Percentiles rank a stretch among this genome's conserved stretches.
Evolutionary conservation across 805 yeast genomes (phyloP).

Genomic region (Saccharomycopsis selenospora): DNA sequence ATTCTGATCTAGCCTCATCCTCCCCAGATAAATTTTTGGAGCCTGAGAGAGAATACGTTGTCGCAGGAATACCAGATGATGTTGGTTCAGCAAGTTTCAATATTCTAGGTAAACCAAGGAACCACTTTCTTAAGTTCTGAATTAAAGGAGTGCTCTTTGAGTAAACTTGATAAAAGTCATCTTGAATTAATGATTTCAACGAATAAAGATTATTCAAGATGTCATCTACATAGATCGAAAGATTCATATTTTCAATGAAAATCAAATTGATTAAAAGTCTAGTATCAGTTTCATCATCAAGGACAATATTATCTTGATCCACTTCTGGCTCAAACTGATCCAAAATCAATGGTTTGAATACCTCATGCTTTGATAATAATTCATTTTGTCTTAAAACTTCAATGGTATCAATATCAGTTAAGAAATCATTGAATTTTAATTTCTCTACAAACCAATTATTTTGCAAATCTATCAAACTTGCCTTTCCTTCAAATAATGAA

Average conservation of each 20-base stretch:
- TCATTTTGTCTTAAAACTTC: conserved; percentile 13
- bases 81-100: conserved; percentile 6
- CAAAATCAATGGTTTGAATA: conserved; percentile 20
- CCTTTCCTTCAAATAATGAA: conserved; percentile 26
- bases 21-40: background rate
- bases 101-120: conserved; percentile 21
- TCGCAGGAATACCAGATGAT: background rate
- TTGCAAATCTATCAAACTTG: conserved; percentile 23
- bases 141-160: conserved; percentile 20
- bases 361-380: conserved; percentile 19
- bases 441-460: conserved; percentile 26
- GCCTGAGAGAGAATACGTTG: background rate
- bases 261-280: conserved; percentile 18
- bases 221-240: conserved; percentile 24
- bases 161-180: conserved; percentile 23
- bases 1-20: background rate
- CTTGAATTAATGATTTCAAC: conserved; percentile 24
- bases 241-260: conserved; percentile 25
- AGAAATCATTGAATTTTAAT: conserved; percentile 23
- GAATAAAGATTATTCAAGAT: conserved; percentile 23
- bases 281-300: background rate
- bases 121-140: conserved; percentile 24
- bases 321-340: conserved; percentile 14
- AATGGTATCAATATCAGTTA: conserved; percentile 20
- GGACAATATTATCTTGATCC: conserved; percentile 8